phyloP scores from a whole-genome alignment of 2,329 filamentous ascomycete genomes.

The Penicillium sp. region DNA sequence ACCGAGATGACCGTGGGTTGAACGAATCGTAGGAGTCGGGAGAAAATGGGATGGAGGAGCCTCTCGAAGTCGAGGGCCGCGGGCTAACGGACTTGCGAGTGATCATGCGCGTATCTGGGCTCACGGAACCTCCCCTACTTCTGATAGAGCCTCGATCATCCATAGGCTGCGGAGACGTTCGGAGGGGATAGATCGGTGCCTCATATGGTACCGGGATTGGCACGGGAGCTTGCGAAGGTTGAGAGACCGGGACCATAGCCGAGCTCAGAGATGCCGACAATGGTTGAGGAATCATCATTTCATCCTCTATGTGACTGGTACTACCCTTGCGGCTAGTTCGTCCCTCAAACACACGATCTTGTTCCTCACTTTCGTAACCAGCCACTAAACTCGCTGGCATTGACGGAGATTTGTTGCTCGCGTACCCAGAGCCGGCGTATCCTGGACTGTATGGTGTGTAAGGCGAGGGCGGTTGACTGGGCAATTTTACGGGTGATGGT shows the following conservation, averaged over 20 bases:
- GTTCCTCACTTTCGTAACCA: slow-evolving; percentile 44
- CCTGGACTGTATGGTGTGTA: slow-evolving; percentile 32
- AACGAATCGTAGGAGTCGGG: slow-evolving; percentile 65
- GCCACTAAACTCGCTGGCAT: slow-evolving; percentile 49
- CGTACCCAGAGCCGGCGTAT: slow-evolving; percentile 35
- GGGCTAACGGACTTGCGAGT: slow-evolving; percentile 64
- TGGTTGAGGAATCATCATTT: slow-evolving; percentile 31
- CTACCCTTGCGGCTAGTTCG: slow-evolving; percentile 33
- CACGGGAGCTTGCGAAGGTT: slow-evolving; percentile 15
- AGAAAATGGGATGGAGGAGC: slow-evolving; percentile 58
- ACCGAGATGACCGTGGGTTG: slow-evolving; percentile 53
- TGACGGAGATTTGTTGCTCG: slow-evolving; percentile 30
- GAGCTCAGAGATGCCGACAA: slow-evolving; percentile 19
- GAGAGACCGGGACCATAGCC: slow-evolving; percentile 12
- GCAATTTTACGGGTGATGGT: slow-evolving; percentile 22
- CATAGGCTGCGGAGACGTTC: slow-evolving; percentile 34
- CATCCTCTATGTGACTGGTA: slow-evolving; percentile 31
- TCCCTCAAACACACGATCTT: slow-evolving; percentile 37
- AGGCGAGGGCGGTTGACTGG: slow-evolving; percentile 36
- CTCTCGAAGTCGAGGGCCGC: slow-evolving; percentile 49
- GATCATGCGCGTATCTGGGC: slow-evolving; percentile 44
- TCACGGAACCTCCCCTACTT: slow-evolving; percentile 36
- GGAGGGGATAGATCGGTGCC: slow-evolving; percentile 34
- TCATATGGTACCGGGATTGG: slow-evolving; percentile 23
- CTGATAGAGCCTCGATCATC: slow-evolving; percentile 32